A percentile compares a stretch with the other conserved stretches of the same genome.
Evolutionary conservation across 768 basidiomycete species (phyloP).

Genomic region (Mycena rosella): DNA sequence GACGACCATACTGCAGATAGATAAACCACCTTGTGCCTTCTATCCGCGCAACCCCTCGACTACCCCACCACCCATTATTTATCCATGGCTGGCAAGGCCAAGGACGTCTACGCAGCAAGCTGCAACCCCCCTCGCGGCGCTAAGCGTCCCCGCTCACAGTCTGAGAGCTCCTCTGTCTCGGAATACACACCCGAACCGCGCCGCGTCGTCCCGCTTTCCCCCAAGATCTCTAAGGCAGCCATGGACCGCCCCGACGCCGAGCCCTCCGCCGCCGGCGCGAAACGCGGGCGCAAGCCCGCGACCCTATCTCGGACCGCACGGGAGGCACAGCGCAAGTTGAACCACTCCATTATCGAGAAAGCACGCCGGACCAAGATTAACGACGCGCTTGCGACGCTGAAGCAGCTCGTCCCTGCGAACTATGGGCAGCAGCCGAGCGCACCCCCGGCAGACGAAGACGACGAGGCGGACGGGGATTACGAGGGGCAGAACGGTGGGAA

Average conservation of each 20-base stretch:
- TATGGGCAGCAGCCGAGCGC: slow-evolving; percentile 47
- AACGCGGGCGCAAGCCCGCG: slow-evolving; percentile 82
- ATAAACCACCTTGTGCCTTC: slow-evolving; percentile 22
- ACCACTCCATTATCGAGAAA: slow-evolving; percentile 96
- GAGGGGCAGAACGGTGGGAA: slow-evolving; percentile 40
- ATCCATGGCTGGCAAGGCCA: slow-evolving; percentile 17
- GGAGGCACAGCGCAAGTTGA: slow-evolving; percentile 90
- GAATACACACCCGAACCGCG: slow-evolving; percentile 53
- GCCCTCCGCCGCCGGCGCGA: slow-evolving; percentile 50
- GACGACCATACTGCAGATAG: too few relatives aligned
- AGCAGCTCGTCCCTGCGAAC: slow-evolving; percentile 79
- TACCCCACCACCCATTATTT: slow-evolving; percentile 3
- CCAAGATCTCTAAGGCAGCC: slow-evolving; percentile 42
- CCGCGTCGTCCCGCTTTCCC: slow-evolving; percentile 30
- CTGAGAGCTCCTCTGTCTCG: slow-evolving; percentile 68
- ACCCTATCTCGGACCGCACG: slow-evolving; percentile 81
- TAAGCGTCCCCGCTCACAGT: slow-evolving; percentile 44
- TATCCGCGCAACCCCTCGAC: not conserved
- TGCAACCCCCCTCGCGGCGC: slow-evolving; percentile 34
- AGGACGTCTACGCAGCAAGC: slow-evolving; percentile 34
- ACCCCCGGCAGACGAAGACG: slow-evolving; percentile 50
- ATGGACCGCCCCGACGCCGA: slow-evolving; percentile 37
- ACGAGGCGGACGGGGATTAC: slow-evolving; percentile 50
- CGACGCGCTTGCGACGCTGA: slow-evolving; percentile 83
- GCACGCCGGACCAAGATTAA: slow-evolving; percentile 96